phyloP scores from a whole-genome alignment of 2,329 filamentous ascomycete genomes.

The Diaporthe longicolla region DNA sequence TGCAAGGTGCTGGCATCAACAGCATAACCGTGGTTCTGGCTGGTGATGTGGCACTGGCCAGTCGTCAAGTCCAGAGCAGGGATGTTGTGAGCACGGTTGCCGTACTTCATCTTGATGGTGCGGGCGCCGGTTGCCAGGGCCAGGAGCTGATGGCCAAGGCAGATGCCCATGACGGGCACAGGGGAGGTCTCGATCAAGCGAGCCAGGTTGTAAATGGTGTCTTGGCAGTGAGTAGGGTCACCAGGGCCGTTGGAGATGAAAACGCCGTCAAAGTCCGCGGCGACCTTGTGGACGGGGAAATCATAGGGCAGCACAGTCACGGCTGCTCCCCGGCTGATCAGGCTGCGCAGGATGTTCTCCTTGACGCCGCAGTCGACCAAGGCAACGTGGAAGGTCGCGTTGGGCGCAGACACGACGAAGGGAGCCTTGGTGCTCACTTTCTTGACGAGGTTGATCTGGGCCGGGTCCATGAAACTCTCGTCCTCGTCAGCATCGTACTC shows the following conservation, averaged over 20 bases:
- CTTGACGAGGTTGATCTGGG: slow-evolving; percentile 96
- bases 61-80: slow-evolving; percentile 94
- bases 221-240: slow-evolving; percentile 96
- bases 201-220: slow-evolving; percentile 92
- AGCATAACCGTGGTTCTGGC: slow-evolving; percentile 98
- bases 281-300: slow-evolving; percentile 98
- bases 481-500: slow-evolving; percentile 99
- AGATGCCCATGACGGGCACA: slow-evolving; percentile 97
- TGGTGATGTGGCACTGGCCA: slow-evolving; percentile 97
- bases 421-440: slow-evolving; percentile 98
- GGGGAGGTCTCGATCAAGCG: slow-evolving; percentile 93
- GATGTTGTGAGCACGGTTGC: slow-evolving; percentile 99
- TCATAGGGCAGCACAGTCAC: slow-evolving; percentile 96
- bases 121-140: slow-evolving; percentile 89
- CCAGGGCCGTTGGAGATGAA: slow-evolving; percentile 99
- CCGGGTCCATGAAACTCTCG: slow-evolving; percentile 94
- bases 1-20: slow-evolving; percentile 88
- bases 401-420: slow-evolving; percentile 90
- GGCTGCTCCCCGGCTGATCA: slow-evolving; percentile 91
- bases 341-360: slow-evolving; percentile 97
- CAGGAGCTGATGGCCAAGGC: slow-evolving; percentile 95
- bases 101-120: slow-evolving; percentile 99
- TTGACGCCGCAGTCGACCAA: slow-evolving; percentile 99
- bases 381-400: slow-evolving; percentile 90
- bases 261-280: slow-evolving; percentile 96